These are phyloP conservation scores for Penicillium sp. DNA, from an alignment of 2,329 filamentous ascomycete species.

Conservation along the genomic window DNA sequence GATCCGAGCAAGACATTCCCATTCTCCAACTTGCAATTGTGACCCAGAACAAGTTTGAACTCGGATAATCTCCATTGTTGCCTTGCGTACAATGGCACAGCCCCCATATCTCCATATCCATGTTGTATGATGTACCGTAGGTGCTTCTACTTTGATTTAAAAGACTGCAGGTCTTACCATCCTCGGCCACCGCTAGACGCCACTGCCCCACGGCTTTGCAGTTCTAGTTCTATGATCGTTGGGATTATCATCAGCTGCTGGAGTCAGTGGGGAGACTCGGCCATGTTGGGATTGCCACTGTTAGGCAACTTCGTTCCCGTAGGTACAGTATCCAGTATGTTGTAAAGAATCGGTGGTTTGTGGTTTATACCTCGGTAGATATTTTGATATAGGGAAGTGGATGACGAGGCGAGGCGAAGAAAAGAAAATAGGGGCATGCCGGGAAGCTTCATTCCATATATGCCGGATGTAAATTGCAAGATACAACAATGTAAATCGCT, in stretches of 20 bases:
- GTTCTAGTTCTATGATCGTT: background rate
- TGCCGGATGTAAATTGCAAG: no score
- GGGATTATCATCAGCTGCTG: background rate
- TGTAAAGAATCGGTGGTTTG: background rate
- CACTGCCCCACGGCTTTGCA: conserved; percentile 15
- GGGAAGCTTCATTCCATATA: background rate
- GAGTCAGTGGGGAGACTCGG: background rate
- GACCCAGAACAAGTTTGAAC: background rate
- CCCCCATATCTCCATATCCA: background rate
- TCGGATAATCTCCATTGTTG: background rate
- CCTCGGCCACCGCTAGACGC: conserved; percentile 5
- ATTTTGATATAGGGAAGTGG: background rate
- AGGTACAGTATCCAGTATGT: background rate
- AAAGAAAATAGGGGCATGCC: background rate
- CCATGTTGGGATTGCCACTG: conserved; percentile 14
- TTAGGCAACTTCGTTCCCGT: conserved; percentile 11
- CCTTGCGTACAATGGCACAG: background rate
- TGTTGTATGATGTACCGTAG: background rate
- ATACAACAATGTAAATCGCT: no score
- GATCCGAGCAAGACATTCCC: background rate
- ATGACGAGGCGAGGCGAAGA: background rate
- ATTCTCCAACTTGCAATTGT: background rate
- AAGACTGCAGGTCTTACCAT: background rate
- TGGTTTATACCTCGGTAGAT: background rate
- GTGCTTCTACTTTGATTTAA: background rate